Evolutionary conservation across 1,284 basidiomycete genomes (phyloP).

Genomic region (Ganoderma sinense): DNA sequence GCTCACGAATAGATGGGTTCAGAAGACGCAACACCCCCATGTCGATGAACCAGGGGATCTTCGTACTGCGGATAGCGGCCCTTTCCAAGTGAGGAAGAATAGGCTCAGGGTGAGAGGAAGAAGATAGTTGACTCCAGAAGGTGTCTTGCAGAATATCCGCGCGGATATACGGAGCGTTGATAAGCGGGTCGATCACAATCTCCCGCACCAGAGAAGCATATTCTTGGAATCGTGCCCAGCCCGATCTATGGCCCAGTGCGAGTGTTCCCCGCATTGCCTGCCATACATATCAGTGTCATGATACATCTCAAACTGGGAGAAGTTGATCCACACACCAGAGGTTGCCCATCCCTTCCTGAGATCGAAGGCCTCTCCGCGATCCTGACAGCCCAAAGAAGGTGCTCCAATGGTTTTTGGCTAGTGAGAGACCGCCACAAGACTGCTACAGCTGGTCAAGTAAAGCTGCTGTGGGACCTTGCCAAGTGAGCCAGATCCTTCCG

Average conservation of each 20-base stretch:
- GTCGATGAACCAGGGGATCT: background rate
- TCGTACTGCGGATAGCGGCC: background rate
- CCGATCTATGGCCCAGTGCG: background rate
- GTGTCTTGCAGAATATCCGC: background rate
- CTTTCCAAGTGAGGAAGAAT: background rate
- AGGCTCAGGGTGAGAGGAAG: background rate
- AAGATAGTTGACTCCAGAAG: background rate
- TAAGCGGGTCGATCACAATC: background rate
- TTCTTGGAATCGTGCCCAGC: background rate
- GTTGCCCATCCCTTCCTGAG: background rate
- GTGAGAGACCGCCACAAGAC: background rate
- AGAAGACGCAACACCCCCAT: background rate
- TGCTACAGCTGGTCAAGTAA: background rate
- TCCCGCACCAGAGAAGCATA: background rate
- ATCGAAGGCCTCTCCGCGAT: background rate
- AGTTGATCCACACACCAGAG: background rate
- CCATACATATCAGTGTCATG: background rate
- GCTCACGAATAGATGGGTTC: background rate
- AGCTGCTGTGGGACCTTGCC: background rate
- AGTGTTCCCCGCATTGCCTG: background rate
- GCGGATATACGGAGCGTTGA: too few relatives aligned
- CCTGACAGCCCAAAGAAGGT: background rate
- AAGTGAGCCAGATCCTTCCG: background rate
- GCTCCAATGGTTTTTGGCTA: background rate
- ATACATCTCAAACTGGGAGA: too few relatives aligned